phyloP scores from a whole-genome alignment of 1,284 basidiomycete genomes.

The Tranzscheliella williamsii region DNA sequence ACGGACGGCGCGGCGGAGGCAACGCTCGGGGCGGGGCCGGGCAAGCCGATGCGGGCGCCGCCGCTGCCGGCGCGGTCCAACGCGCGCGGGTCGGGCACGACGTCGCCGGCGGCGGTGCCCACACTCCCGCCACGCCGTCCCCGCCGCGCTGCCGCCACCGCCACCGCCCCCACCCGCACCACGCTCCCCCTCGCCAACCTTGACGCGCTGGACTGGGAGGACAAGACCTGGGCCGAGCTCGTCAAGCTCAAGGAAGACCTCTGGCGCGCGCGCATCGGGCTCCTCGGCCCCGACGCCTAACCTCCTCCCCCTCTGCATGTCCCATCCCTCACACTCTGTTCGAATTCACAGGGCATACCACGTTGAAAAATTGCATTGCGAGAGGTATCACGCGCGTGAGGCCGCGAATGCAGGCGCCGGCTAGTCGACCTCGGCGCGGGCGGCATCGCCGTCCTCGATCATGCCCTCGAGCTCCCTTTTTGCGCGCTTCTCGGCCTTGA shows the following conservation, averaged over 20 bases:
- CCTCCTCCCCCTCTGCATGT: too few relatives aligned
- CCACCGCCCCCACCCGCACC: slow-evolving; percentile 1
- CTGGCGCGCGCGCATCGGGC: slow-evolving; percentile 40
- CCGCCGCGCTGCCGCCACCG: background rate
- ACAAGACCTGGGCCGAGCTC: slow-evolving; percentile 51
- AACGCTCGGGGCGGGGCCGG: too few relatives aligned
- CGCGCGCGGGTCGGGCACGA: background rate
- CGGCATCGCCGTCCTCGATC: slow-evolving; percentile 24
- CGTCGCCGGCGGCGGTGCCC: slow-evolving; percentile 1
- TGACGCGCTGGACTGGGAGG: slow-evolving; percentile 46
- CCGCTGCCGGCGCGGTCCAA: slow-evolving; percentile 6
- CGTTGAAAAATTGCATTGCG: too few relatives aligned
- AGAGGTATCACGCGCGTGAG: too few relatives aligned
- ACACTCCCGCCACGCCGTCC: slow-evolving; percentile 1
- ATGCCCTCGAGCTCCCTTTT: slow-evolving; percentile 37
- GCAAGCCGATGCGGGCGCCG: too few relatives aligned
- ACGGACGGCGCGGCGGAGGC: background rate
- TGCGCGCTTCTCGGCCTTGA: slow-evolving; percentile 29
- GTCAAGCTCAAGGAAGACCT: slow-evolving; percentile 51
- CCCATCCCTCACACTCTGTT: too few relatives aligned
- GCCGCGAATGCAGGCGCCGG: too few relatives aligned
- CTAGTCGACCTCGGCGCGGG: slow-evolving; percentile 10
- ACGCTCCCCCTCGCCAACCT: slow-evolving; percentile 19
- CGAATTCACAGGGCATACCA: too few relatives aligned
- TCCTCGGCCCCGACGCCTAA: slow-evolving; percentile 17